Conservation (phyloP, 179 eudicot genomes). For the Drosera spatulata region DNA sequence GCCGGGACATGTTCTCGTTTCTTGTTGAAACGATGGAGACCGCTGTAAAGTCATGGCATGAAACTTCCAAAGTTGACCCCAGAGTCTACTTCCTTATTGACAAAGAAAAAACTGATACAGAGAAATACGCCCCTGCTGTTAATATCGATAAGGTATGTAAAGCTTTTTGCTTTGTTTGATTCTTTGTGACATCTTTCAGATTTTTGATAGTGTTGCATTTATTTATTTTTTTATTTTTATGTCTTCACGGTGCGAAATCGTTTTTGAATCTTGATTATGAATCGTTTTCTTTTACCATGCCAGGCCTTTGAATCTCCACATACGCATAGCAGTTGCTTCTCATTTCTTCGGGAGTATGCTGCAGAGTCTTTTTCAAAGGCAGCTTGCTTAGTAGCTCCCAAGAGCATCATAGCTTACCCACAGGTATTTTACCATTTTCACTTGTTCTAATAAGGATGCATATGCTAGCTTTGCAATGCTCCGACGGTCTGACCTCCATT, state of each 20-base stretch:
- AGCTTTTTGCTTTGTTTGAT: not conserved
- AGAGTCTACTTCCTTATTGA: constrained; percentile 84
- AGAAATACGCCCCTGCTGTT: constrained; percentile 83
- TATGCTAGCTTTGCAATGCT: too few relatives aligned
- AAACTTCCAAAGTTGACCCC: constrained; percentile 76
- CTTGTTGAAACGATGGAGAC: constrained; percentile 81
- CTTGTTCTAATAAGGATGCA: not conserved
- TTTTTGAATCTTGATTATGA: not conserved
- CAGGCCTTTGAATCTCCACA: constrained; percentile 99
- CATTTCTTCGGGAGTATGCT: constrained; percentile 86
- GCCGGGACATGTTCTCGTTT: constrained; percentile 52
- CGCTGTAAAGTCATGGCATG: constrained; percentile 90
- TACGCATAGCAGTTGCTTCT: constrained; percentile 71
- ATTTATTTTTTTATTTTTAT: too few relatives aligned
- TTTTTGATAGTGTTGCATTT: too few relatives aligned
- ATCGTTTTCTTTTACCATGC: constrained; percentile 2
- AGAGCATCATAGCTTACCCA: constrained; percentile 83
- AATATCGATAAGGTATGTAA: constrained; percentile 78
- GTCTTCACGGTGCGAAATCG: not conserved
- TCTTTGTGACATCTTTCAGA: too few relatives aligned
- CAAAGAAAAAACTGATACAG: constrained; percentile 73
- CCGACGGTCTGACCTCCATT: too few relatives aligned
- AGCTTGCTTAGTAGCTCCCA: constrained; percentile 81
- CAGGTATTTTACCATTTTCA: constrained; percentile 46
- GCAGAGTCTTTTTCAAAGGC: constrained; percentile 74